Conservation (phyloP, 2,329 filamentous ascomycete species). For the Torrubiella hemipterigena region DNA sequence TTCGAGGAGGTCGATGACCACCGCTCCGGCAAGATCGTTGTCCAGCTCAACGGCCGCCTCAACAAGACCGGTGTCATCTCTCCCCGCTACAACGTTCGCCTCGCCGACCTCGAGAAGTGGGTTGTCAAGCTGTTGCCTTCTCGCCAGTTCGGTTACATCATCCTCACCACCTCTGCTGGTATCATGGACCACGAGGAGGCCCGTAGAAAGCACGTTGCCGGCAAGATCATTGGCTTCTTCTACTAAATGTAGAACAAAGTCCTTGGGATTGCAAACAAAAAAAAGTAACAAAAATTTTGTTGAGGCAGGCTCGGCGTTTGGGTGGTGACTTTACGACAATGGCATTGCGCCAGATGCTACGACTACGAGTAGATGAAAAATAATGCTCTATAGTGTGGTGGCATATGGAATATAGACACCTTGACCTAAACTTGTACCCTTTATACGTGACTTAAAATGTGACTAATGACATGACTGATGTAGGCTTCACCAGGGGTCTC, state of each 20-base stretch:
- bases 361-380: too few relatives aligned
- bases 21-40: constrained; percentile 98
- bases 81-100: constrained; percentile 98
- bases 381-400: too few relatives aligned
- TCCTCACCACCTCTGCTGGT: constrained; percentile 96
- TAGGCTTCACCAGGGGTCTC: too few relatives aligned
- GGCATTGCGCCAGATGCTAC: too few relatives aligned
- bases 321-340: background rate
- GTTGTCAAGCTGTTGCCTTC: constrained; percentile 97
- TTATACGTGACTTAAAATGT: too few relatives aligned
- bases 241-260: constrained; percentile 54
- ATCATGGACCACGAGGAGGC: constrained; percentile 99
- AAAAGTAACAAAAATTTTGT: constrained; percentile 10
- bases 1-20: constrained; percentile 99
- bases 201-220: constrained; percentile 94
- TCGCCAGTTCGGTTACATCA: constrained; percentile 99
- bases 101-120: constrained; percentile 98
- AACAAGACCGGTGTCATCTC: constrained; percentile 99
- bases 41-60: constrained; percentile 97
- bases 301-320: background rate
- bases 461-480: too few relatives aligned
- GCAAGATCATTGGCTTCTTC: constrained; percentile 99
- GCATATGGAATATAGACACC: too few relatives aligned
- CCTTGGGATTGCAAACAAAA: constrained; percentile 1
- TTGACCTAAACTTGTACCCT: too few relatives aligned